Evolutionary conservation across 805 yeast genomes (phyloP), one percentile per base, ranked within the genome.

Genomic region (Ascoidea asiatica): DNA sequence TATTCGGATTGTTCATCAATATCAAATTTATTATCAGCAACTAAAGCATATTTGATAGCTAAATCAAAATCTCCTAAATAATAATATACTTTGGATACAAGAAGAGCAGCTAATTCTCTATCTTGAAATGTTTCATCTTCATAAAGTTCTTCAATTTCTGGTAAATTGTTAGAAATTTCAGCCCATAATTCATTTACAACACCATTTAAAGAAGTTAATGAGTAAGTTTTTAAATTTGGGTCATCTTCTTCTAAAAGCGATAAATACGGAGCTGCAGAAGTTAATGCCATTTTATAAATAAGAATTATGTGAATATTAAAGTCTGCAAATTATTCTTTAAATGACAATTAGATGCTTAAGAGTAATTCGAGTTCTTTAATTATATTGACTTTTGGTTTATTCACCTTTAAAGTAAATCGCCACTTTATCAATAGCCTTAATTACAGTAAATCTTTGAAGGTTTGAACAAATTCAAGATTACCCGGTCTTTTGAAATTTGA

Each of bases 181-280:
- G 98, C 87, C 98, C 98, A 92, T 47, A 87, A 72, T 62, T 86
- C 89, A 65, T 88, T 95, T 43, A 87, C 96, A 43, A 83, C 74
- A 21, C 67, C 73, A 59, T 88, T 84, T 52, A 92, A 75, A 18
- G 95, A 79, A 46, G 80, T 68, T 57, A 92, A 72, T 18, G 97
- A 98, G 59, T 86, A 85, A 35, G 81, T 70, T 61, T 87, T 89
- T 52, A 92, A 75, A 43, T 72, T 63, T 42, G 73, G 65, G 60
- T 92, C 97, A 6, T 78, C 70, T 65, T 92, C 99, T 49, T 78
- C 77, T 58, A 92, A 71, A 50, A 92, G 75, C 37, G 97, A 95
- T 63, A 92, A 72, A 54, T 84, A 83, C 39, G 96, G 95, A 36
- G 95, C 88, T 41, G 97, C 96, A 38, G 94, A 76, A 21, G 88